Evolutionary conservation across 2,329 filamentous ascomycete genomes (phyloP).

Genomic region (Arthrobotrys iridis): DNA sequence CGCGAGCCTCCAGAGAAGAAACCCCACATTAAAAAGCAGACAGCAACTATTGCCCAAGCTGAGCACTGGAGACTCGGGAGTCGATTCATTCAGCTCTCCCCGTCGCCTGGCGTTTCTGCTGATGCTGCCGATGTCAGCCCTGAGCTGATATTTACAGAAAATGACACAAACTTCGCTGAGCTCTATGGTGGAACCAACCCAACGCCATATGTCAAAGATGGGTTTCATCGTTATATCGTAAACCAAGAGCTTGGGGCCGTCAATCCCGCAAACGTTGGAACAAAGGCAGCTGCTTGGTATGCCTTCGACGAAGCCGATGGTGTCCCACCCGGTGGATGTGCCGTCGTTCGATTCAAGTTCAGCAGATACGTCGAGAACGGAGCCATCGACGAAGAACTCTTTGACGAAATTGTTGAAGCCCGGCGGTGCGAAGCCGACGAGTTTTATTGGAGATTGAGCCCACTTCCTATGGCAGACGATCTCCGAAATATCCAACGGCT

Average conservation of each 20-base stretch:
- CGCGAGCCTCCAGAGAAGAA: conserved; percentile 79
- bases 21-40: conserved; percentile 76
- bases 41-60: conserved; percentile 76
- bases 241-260: conserved; percentile 80
- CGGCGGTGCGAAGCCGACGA: conserved; percentile 91
- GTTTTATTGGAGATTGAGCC: conserved; percentile 93
- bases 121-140: conserved; percentile 86
- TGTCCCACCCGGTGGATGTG: conserved; percentile 88
- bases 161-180: conserved; percentile 85
- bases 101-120: conserved; percentile 83
- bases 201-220: conserved; percentile 86
- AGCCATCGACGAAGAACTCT: conserved; percentile 83
- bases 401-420: conserved; percentile 89
- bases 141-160: conserved; percentile 89
- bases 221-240: conserved; percentile 88
- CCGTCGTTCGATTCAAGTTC: conserved; percentile 90
- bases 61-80: conserved; percentile 82
- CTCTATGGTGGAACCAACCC: conserved; percentile 80
- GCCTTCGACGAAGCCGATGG: conserved; percentile 89
- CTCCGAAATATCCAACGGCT: conserved; percentile 94
- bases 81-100: conserved; percentile 83
- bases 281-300: conserved; percentile 92
- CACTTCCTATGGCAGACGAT: conserved; percentile 91
- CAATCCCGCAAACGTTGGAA: conserved; percentile 82
- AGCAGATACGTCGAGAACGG: conserved; percentile 73